These are phyloP conservation scores for Eucalyptus erythrocorys DNA, from an alignment of 345 rosid species.

Conservation along the genomic window DNA sequence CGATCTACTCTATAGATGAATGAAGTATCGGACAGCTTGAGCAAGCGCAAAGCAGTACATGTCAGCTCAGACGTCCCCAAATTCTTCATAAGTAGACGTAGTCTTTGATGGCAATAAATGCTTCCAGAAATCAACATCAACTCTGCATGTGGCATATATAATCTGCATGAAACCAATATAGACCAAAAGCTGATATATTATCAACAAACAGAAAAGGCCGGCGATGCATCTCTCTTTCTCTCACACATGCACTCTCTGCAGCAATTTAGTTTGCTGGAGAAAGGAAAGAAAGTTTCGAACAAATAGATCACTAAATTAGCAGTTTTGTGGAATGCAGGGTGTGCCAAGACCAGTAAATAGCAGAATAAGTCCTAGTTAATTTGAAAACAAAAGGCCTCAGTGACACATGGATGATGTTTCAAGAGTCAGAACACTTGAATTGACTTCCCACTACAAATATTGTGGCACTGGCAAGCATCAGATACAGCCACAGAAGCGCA, in stretches of 20 bases:
- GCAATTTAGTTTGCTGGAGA: not conserved
- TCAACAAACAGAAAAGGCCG: not conserved
- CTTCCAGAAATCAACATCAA: not conserved
- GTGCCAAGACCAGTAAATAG: not conserved
- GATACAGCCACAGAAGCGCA: not conserved
- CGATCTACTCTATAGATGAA: not conserved
- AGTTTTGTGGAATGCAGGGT: not conserved
- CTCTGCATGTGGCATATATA: not conserved
- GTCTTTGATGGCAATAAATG: not conserved
- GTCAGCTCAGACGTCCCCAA: not conserved
- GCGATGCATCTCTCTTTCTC: not conserved
- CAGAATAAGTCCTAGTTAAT: not conserved
- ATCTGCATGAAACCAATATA: not conserved
- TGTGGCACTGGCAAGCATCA: not conserved
- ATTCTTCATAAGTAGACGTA: not conserved
- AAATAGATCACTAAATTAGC: not conserved
- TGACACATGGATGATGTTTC: not conserved
- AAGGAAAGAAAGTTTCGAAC: not conserved
- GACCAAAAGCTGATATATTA: not conserved
- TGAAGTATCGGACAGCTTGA: not conserved
- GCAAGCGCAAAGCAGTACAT: not conserved
- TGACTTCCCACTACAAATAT: not conserved
- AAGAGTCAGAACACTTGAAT: not conserved
- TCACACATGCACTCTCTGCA: not conserved
- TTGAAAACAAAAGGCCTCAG: not conserved